Percentiles rank a stretch among this genome's conserved stretches.
Conservation (phyloP, 495 filamentous ascomycete species). For the Lepidopterella palustris region DNA sequence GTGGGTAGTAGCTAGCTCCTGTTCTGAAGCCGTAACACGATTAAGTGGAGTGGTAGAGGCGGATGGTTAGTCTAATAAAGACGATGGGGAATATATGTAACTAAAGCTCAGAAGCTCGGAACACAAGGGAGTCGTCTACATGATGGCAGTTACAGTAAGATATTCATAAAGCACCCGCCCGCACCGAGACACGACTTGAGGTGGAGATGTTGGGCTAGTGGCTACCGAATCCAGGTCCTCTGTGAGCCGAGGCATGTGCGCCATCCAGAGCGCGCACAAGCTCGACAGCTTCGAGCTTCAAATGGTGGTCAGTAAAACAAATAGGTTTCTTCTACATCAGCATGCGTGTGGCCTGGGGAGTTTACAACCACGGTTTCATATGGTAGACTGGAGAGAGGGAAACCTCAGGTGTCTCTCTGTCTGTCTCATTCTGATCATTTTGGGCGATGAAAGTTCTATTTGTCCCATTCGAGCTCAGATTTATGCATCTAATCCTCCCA, state of each 20-base stretch:
- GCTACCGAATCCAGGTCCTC: not conserved
- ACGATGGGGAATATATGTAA: not conserved
- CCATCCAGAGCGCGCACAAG: not conserved
- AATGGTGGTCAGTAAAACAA: too few relatives aligned
- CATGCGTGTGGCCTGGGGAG: not conserved
- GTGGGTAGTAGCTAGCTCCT: not conserved
- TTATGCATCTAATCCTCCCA: too few relatives aligned
- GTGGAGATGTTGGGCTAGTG: not conserved
- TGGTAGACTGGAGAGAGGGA: not conserved
- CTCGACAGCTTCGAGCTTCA: not conserved
- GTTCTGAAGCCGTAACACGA: not conserved
- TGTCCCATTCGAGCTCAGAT: not conserved
- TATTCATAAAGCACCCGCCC: not conserved
- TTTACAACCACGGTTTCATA: not conserved
- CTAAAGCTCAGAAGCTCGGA: not conserved
- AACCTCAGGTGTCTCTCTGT: not conserved
- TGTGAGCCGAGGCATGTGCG: conserved; percentile 1
- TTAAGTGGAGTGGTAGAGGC: too few relatives aligned
- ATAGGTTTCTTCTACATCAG: not conserved
- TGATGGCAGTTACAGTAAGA: not conserved
- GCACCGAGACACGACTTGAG: not conserved
- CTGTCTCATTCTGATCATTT: not conserved
- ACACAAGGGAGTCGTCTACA: not conserved
- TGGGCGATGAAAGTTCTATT: not conserved
- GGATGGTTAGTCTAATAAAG: too few relatives aligned